These are phyloP conservation scores for Pyropia haitanensis DNA, from an alignment of 23 red algal genomes.

Conservation along the genomic window DNA sequence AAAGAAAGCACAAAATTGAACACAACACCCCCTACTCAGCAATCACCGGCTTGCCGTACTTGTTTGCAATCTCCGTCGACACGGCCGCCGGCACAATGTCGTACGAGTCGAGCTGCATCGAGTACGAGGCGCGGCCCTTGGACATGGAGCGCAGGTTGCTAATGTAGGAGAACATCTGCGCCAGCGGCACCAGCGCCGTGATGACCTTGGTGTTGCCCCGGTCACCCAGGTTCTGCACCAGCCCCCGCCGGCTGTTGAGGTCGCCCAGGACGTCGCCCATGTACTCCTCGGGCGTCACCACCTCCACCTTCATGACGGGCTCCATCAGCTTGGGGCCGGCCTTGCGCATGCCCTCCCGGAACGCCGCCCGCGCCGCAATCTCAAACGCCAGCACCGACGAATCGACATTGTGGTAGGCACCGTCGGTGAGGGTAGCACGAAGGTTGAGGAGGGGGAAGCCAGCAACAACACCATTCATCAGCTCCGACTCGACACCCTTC, in stretches of 20 bases:
- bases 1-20: too few species aligned
- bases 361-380: constrained; percentile 85
- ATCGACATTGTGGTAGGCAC: constrained; percentile 97
- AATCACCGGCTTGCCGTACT: constrained; percentile 37
- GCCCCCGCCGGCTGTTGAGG: constrained; percentile 86
- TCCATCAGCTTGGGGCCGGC: constrained; percentile 84
- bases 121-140: constrained; percentile 92
- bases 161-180: constrained; percentile 95
- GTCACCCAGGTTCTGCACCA: constrained; percentile 69
- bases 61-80: constrained; percentile 61
- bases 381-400: constrained; percentile 99
- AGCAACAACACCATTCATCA: constrained; percentile 75
- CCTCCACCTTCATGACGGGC: constrained; percentile 97
- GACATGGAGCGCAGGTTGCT: constrained; percentile 79
- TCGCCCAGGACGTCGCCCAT: constrained; percentile 94
- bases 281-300: constrained; percentile 79
- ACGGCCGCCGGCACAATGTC: constrained; percentile 82
- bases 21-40: constrained; percentile 3
- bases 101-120: constrained; percentile 84
- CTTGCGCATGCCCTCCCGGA: constrained; percentile 80
- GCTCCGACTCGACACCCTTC: constrained; percentile 76
- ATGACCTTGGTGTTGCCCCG: constrained; percentile 80
- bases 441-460: constrained; percentile 90
- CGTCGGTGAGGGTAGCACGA: constrained; percentile 67
- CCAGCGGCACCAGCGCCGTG: constrained; percentile 77